Evolutionary conservation across 2,329 filamentous ascomycete species (phyloP), one percentile per base, ranked within the genome.

Genomic region (Fusarium beomiforme): DNA sequence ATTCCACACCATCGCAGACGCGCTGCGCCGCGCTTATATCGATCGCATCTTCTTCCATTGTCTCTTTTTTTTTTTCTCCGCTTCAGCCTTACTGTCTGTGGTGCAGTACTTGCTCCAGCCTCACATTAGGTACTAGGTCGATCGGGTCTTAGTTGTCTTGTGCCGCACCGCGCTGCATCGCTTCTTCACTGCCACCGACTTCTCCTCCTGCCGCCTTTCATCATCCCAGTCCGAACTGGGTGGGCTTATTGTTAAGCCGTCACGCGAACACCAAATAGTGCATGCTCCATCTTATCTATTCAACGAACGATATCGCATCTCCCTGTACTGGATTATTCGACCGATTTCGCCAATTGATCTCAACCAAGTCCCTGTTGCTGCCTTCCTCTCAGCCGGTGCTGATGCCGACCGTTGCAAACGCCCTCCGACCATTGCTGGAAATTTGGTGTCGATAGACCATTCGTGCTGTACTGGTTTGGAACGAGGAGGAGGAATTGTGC

Each of bases 401-500:
- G 80, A 82, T 82, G 80, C 79, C 78, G 80, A 79, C 77, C 80
- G 73, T 74, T 75, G 74, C 74, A 70, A 72, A 75, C 76, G 70
- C 72, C 76, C 78, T 72, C 73, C 78, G 73, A 78, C 73, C 71
- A 73, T 70, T 73, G 74, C 74, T 79, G 72, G 75, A 76, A 62
- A 71, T 73, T 73, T 77, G 78, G 78, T 76, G 75, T 76, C 77
- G 74, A 80, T 73, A 75, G 73, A 70, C 60, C 71, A 70, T 66
- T 55, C 50, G 57, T 26, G 56, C 54, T 73, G 65, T 69, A 72
- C 66, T 70, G 56, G 69, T 63, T 67, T 71, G 72, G 73, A 75
- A 67, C 74, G 68, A 73, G 77, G 75, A 75, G 70, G 72, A 70
- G 67, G 71, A 70, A 67, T 55, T 70, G 71, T 70, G 67, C 47